Evolutionary conservation across 1,139 yeast genomes (phyloP).

Genomic region (Saccharomyces pastorianus): DNA sequence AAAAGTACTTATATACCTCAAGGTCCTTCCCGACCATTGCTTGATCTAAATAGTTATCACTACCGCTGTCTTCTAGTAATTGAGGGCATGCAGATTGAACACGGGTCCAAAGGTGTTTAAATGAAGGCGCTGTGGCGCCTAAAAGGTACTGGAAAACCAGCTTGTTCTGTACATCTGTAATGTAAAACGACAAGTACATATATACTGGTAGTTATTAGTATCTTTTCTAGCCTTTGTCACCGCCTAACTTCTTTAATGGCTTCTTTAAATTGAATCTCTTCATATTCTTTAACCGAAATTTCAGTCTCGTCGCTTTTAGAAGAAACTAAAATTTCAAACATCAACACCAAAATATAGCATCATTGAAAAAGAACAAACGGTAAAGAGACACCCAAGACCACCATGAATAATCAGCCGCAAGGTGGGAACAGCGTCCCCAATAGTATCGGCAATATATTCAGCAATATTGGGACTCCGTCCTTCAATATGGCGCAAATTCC

Average conservation of each 20-base stretch:
- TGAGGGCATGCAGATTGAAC: constrained; percentile 19
- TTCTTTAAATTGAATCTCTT: not conserved
- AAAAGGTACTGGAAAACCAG: constrained; percentile 26
- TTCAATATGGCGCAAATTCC: constrained; percentile 31
- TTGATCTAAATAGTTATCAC: constrained; percentile 2
- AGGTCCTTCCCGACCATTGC: constrained; percentile 19
- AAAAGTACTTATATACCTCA: constrained; percentile 19
- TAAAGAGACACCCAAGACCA: not conserved
- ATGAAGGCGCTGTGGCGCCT: constrained; percentile 24
- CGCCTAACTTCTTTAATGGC: not conserved
- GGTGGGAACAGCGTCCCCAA: not conserved
- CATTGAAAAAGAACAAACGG: constrained; percentile 4
- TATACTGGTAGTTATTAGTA: not conserved
- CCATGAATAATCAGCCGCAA: constrained; percentile 3
- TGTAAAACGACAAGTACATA: constrained; percentile 27
- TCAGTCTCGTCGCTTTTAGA: not conserved
- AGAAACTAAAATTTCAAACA: not conserved
- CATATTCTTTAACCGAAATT: not conserved
- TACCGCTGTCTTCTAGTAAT: constrained; percentile 2
- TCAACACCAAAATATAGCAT: constrained; percentile 3
- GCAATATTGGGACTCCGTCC: constrained; percentile 31
- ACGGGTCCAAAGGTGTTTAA: constrained; percentile 19
- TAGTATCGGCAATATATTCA: constrained; percentile 14
- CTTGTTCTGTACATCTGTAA: constrained; percentile 22
- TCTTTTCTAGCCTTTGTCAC: not conserved